A percentile compares a stretch with the other conserved stretches of the same genome.
These are phyloP conservation scores for baker's yeast (Saccharomyces cerevisiae) DNA, from an alignment of 805 yeast genomes.

Conservation along the genomic window DNA sequence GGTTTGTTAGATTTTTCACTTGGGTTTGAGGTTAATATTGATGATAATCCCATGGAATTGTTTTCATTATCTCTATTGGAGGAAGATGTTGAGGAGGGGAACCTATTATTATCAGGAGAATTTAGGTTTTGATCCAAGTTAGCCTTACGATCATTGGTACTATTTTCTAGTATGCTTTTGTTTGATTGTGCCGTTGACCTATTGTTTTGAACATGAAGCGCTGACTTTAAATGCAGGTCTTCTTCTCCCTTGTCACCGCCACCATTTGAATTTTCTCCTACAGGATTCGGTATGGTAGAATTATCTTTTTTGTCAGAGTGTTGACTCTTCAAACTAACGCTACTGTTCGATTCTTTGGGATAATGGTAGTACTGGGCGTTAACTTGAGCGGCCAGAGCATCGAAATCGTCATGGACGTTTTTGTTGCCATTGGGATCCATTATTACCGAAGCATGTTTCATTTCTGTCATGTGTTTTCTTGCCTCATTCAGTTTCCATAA, in stretches of 20 bases:
- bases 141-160: not conserved
- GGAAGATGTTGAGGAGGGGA: not conserved
- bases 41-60: not conserved
- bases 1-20: constrained; percentile 3
- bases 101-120: not conserved
- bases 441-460: constrained; percentile 17
- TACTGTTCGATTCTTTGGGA: not conserved
- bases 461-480: constrained; percentile 51
- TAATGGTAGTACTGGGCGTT: constrained; percentile 28
- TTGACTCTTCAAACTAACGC: not conserved
- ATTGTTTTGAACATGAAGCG: not conserved
- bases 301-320: constrained; percentile 1
- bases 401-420: constrained; percentile 28
- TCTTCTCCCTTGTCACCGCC: not conserved
- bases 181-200: not conserved
- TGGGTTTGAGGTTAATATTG: not conserved
- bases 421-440: constrained; percentile 20
- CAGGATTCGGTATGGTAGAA: not conserved
- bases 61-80: not conserved
- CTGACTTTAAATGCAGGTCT: not conserved
- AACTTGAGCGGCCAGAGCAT: constrained; percentile 30
- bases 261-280: not conserved
- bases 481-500: constrained; percentile 36
- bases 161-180: not conserved
- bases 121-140: not conserved